phyloP scores from a whole-genome alignment of 140 eudicot genomes.

The Flaveria floridana region DNA sequence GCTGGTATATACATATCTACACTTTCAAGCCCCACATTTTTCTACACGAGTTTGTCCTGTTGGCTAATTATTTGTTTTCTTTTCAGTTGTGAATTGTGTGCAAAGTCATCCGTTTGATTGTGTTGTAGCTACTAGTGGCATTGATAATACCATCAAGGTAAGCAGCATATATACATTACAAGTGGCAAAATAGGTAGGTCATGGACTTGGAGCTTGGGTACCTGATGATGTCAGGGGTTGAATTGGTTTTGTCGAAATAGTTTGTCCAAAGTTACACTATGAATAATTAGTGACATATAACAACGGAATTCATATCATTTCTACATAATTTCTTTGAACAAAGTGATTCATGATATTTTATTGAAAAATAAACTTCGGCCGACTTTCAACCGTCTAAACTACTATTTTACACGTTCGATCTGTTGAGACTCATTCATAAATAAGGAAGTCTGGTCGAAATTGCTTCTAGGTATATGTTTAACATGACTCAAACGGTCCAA shows the following conservation, averaged over 20 bases:
- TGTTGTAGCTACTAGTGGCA: constrained; percentile 90
- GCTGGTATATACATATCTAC: constrained; percentile 50
- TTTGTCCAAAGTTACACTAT: not conserved
- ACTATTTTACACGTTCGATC: not conserved
- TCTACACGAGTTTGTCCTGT: not conserved
- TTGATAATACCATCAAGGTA: constrained; percentile 91
- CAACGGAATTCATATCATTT: not conserved
- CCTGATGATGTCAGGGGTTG: not conserved
- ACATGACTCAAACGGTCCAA: constrained; percentile 13
- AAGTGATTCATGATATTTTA: not conserved
- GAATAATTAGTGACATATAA: not conserved
- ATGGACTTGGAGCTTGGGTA: not conserved
- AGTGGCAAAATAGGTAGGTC: not conserved
- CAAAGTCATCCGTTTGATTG: constrained; percentile 91
- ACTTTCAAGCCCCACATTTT: not conserved
- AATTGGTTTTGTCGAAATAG: not conserved
- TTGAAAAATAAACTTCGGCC: not conserved
- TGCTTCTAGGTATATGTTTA: not conserved
- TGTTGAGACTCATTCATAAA: not conserved
- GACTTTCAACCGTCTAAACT: not conserved
- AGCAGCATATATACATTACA: constrained; percentile 1
- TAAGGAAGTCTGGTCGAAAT: not conserved
- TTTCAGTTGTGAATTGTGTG: constrained; percentile 87
- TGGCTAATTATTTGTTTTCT: constrained; percentile 22
- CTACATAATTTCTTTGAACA: not conserved